Base-by-base conservation (phyloP, 2,329 filamentous ascomycete species). In the Ceratocystis colombiana region DNA sequence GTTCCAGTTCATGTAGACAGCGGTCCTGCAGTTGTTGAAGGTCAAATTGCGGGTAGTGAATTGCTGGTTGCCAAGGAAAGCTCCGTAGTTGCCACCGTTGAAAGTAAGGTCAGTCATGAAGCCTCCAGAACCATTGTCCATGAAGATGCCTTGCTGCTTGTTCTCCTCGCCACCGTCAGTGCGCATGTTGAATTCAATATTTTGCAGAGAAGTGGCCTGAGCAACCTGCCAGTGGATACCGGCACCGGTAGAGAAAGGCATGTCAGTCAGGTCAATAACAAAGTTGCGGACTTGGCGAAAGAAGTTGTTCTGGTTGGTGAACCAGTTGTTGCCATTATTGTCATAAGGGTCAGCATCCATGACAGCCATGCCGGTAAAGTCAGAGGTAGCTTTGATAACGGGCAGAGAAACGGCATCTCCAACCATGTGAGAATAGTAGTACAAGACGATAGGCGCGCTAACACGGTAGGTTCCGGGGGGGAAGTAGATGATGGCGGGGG, bases 381-480 rank as follows among this genome's bases (percentile, higher is more conserved):
- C 78, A 55, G 86, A 74, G 1, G 84, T 75, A 2, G 88, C 88
- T 78, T 93, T 90, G 75, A 96, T 80, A 0, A 86, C 87, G 0
- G 93, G 91, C 15, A 87, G 76, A 69, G 82, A 79, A 71, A 83
- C 73, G 62, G 87, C 85, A 77, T 97, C 91, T 67, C 93, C 93
- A 45, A 96, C 80, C 69, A 97, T 84, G 75, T 96, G 91, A 8
- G 92, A 96, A 79, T 96, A 96, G 80, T 97, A 97, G 76, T 87
- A 88, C 74, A 91, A 88, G 64, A 91, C 77, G 70, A 97, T 84
- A 25, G 93, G 89, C 72, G 80, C 82, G 73, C 85, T 90, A 71
- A 97, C 86, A 20, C 88, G 73, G 73, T 96, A 97, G 66, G 86
- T 95, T 70, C 93, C 92, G 10, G 89, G 80, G 48, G 91, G 92